Evolutionary conservation across 2,329 filamentous ascomycete genomes (phyloP).

Genomic region (Fusarium mangiferae): DNA sequence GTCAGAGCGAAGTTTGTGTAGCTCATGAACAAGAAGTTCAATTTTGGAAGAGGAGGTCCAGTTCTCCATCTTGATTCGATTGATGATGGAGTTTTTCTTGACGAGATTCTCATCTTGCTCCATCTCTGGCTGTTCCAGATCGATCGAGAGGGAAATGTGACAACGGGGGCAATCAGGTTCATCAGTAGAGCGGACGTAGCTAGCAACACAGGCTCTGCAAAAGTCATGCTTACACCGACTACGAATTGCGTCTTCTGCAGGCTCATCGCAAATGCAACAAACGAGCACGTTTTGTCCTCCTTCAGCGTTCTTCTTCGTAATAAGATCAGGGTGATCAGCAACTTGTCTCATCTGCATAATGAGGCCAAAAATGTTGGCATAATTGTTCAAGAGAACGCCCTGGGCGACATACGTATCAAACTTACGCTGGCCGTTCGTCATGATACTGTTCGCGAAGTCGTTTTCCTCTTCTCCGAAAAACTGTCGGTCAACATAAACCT

Average conservation of each 20-base stretch:
- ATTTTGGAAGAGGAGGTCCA: conserved; percentile 99
- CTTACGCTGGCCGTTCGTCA: conserved; percentile 86
- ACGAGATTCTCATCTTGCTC: conserved; percentile 88
- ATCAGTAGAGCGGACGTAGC: conserved; percentile 78
- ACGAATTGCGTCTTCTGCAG: conserved; percentile 92
- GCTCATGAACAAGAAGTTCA: conserved; percentile 92
- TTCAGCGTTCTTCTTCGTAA: conserved; percentile 86
- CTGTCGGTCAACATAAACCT: conserved; percentile 90
- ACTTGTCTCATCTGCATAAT: conserved; percentile 99
- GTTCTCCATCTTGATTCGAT: conserved; percentile 98
- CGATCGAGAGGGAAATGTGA: conserved; percentile 89
- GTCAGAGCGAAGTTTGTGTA: conserved; percentile 90
- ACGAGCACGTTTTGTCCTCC: conserved; percentile 91
- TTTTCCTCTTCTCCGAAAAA: conserved; percentile 97
- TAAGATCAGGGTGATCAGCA: conserved; percentile 93
- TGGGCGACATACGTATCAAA: conserved; percentile 97
- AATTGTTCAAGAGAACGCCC: conserved; percentile 95
- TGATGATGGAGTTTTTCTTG: conserved; percentile 98
- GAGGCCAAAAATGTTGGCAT: conserved; percentile 97
- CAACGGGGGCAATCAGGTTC: conserved; percentile 87
- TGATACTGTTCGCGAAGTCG: conserved; percentile 95
- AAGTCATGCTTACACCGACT: conserved; percentile 90
- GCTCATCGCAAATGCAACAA: conserved; percentile 95
- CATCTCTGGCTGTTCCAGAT: conserved; percentile 94
- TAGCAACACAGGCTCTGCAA: conserved; percentile 55